Evolutionary conservation across 129 eudicot genomes (phyloP).

Genomic region (Flaveria bidentis): DNA sequence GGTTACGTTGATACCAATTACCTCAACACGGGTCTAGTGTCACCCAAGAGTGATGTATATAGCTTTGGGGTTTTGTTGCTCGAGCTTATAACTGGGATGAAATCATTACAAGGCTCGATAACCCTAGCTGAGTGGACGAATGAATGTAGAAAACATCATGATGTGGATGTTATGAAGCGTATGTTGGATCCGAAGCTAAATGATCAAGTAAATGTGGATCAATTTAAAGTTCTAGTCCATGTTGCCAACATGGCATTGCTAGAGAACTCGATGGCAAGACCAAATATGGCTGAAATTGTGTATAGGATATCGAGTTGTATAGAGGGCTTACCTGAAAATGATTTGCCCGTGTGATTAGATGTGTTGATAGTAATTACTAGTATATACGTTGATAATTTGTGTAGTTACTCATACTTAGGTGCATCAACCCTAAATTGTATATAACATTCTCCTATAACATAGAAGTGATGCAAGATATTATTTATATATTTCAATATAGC

Average conservation of each 20-base stretch:
- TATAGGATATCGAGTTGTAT: slow-evolving; percentile 50
- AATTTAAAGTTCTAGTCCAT: slow-evolving; percentile 48
- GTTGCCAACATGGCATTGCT: slow-evolving; percentile 65
- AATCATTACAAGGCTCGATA: slow-evolving; percentile 62
- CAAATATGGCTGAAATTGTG: slow-evolving; percentile 63
- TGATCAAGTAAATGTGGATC: slow-evolving; percentile 53
- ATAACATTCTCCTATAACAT: slow-evolving; percentile 22
- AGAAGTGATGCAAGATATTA: slow-evolving; percentile 14
- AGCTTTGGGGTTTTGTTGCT: slow-evolving; percentile 73
- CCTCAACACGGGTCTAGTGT: slow-evolving; percentile 64
- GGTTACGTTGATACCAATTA: slow-evolving; percentile 71
- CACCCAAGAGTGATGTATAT: slow-evolving; percentile 78
- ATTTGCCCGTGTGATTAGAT: slow-evolving; percentile 48
- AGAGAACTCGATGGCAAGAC: slow-evolving; percentile 62
- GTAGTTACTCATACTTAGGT: slow-evolving; percentile 9
- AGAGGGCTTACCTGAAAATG: slow-evolving; percentile 30
- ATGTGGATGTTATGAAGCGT: slow-evolving; percentile 47
- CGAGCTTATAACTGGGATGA: slow-evolving; percentile 70
- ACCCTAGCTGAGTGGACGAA: slow-evolving; percentile 70
- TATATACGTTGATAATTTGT: slow-evolving; percentile 18
- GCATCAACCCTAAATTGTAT: slow-evolving; percentile 24
- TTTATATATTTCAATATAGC: neutral
- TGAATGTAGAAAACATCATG: slow-evolving; percentile 52
- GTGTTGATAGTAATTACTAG: neutral
- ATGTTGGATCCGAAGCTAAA: slow-evolving; percentile 68